These are phyloP conservation scores for Dorcoceras hygrometricum DNA, from an alignment of 257 asterid genomes.

Conservation along the genomic window DNA sequence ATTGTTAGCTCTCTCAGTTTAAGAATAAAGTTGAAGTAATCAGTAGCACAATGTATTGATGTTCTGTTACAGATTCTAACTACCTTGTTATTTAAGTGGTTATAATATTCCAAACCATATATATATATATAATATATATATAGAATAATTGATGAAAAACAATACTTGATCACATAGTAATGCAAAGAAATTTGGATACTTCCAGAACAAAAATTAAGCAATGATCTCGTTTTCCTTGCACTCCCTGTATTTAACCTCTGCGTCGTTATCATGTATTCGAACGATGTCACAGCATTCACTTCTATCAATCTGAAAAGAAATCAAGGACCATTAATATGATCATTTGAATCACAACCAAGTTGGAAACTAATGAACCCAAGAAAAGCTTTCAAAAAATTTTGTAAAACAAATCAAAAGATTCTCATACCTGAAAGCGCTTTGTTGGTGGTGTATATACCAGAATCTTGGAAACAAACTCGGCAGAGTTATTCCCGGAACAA, in stretches of 20 bases:
- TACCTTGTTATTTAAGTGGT: neutral
- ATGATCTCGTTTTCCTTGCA: constrained; percentile 48
- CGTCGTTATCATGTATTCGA: constrained; percentile 27
- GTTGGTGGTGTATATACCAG: constrained; percentile 31
- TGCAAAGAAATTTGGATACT: neutral
- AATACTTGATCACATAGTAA: neutral
- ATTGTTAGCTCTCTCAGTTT: neutral
- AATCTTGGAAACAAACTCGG: constrained; percentile 39
- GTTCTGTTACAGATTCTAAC: neutral
- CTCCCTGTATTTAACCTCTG: constrained; percentile 41
- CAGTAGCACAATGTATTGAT: neutral
- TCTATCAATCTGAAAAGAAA: constrained; percentile 34
- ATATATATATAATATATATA: no score
- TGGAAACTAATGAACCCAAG: neutral
- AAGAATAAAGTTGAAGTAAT: neutral
- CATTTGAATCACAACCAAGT: neutral
- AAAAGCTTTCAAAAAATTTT: no score
- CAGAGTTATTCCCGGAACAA: constrained; percentile 50
- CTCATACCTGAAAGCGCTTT: constrained; percentile 41
- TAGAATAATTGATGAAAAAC: neutral
- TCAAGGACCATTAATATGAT: neutral
- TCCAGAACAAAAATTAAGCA: constrained; percentile 26
- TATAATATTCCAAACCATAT: neutral
- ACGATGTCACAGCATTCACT: constrained; percentile 61
- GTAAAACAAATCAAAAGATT: neutral